Evolutionary conservation across 2,329 filamentous ascomycete species (phyloP), one percentile per base, ranked within the genome.

Genomic region (Colletotrichum camelliae): DNA sequence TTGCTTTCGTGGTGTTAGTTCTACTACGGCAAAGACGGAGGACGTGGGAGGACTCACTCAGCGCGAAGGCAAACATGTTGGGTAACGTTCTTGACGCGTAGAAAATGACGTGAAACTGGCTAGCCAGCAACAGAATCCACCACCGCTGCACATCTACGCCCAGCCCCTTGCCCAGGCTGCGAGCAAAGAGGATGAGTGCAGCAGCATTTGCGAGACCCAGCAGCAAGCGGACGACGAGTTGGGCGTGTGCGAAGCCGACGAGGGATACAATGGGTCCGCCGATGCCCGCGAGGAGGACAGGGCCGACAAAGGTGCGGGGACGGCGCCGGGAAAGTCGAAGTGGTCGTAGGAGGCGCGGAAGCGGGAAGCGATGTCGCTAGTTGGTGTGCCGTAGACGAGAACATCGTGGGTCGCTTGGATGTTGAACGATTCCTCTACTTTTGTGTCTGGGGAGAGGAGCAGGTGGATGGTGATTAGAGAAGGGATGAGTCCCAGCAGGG

Each of bases 371-470:
- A 90, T 83, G 79, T 93, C 87, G 24, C 85, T 82, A 2, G 87
- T 89, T 0, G 95, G 95, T 2, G 95, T 92, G 29, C 96, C 96
- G 83, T 97, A 95, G 48, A 91, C 90, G 75, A 98, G 85, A 43
- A 99, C 94, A 83, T 99, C 97, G 84, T 98, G 97, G 4, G 93
- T 91, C 7, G 97, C 97, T 84, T 99, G 97, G 74, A 98, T 92
- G 84, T 98, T 98, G 90, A 99, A 98, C 1, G 96, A 98, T 85
- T 99, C 97, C 84, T 99, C 97, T 75, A 99, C 97, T 85, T 99
- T 99, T 73, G 96, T 98, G 87, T 97, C 96, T 1, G 97, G 97
- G 13, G 96, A 92, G 29, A 92, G 83, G 77, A 92, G 81, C 71
- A 98, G 91, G 84, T 98, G 95, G 70, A 94, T 71, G 74, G 94